phyloP scores from a whole-genome alignment of 1,139 yeast genomes.

The Scheffersomyces cryptocercus region DNA sequence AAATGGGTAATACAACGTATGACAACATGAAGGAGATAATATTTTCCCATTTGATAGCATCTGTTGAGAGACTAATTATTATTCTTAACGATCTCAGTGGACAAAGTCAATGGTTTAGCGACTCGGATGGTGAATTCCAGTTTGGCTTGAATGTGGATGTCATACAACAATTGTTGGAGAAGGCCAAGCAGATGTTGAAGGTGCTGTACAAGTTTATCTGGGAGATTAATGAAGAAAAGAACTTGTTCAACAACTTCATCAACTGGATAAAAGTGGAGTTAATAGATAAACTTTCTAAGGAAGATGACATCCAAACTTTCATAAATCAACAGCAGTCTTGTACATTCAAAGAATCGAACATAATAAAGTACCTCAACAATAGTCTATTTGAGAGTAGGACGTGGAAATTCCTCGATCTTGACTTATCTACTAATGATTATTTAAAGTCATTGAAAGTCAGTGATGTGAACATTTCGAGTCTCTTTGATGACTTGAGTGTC shows the following conservation, averaged over 20 bases:
- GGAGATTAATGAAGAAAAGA: conserved; percentile 54
- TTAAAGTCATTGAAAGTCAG: conserved; percentile 6
- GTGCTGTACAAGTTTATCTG: conserved; percentile 42
- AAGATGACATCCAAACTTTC: conserved; percentile 34
- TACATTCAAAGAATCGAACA: conserved; percentile 23
- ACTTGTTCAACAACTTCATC: conserved; percentile 50
- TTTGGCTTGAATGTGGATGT: conserved; percentile 30
- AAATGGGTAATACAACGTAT: conserved; percentile 50
- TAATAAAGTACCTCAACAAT: conserved; percentile 32
- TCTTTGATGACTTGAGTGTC: conserved; percentile 9
- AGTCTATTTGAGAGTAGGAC: conserved; percentile 26
- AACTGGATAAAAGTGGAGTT: conserved; percentile 45
- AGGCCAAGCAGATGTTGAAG: conserved; percentile 35
- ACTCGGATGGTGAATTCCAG: conserved; percentile 8
- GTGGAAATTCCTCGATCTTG: conserved; percentile 24
- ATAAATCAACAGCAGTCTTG: conserved; percentile 17
- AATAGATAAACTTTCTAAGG: conserved; percentile 37
- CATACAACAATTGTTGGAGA: conserved; percentile 27
- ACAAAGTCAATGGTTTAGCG: conserved; percentile 38
- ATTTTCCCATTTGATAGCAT: conserved; percentile 55
- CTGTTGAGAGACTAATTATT: conserved; percentile 56
- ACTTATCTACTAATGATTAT: conserved; percentile 17
- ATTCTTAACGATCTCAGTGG: conserved; percentile 52
- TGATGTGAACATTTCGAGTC: conserved; percentile 7
- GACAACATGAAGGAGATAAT: conserved; percentile 48